Percentiles rank a stretch among this genome's conserved stretches.
Conservation (phyloP, 345 rosid genomes). For the Erucastrum elatum region DNA sequence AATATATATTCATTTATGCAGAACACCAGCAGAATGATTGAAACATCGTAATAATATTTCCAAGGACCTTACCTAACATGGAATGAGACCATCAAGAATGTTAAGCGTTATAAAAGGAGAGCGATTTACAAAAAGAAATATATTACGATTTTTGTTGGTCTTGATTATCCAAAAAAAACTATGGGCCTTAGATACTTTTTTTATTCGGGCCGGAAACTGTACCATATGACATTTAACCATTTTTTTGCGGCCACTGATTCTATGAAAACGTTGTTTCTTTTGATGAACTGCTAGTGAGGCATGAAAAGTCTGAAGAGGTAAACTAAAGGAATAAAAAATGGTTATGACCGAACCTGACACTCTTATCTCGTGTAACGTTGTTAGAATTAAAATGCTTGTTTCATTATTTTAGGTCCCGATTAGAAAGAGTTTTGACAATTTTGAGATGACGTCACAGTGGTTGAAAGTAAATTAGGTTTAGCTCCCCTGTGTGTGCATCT, state of each 20-base stretch:
- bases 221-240: background rate
- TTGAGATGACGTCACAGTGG: background rate
- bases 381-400: background rate
- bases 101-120: too few species aligned
- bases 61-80: background rate
- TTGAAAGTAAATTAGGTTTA: background rate
- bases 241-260: background rate
- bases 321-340: background rate
- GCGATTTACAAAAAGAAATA: background rate
- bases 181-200: background rate
- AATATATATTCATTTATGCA: background rate
- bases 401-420: too few species aligned
- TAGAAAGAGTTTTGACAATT: background rate
- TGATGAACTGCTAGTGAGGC: background rate
- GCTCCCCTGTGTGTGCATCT: background rate
- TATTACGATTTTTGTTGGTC: background rate
- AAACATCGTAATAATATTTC: background rate
- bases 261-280: too few species aligned
- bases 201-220: background rate
- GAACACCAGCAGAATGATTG: background rate
- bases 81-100: background rate
- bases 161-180: background rate
- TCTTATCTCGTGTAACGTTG: background rate
- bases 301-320: background rate
- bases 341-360: background rate